A percentile compares a stretch with the other conserved stretches of the same genome.
Conservation (phyloP, 2,329 filamentous ascomycete species). For the Fusarium camptoceras region DNA sequence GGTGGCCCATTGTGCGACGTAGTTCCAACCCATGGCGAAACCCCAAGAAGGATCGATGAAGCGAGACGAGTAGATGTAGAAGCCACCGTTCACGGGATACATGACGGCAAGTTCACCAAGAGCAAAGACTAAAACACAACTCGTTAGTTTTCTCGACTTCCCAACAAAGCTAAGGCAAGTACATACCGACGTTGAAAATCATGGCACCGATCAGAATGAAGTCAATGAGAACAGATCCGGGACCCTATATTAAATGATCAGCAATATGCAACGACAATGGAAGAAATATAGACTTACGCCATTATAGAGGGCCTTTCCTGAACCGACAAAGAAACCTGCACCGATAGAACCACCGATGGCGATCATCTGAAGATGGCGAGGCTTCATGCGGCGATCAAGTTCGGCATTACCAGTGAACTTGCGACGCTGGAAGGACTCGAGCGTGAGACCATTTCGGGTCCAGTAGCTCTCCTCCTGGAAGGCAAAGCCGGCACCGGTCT, state of each 20-base stretch:
- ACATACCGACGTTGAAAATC: conserved; percentile 66
- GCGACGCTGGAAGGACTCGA: conserved; percentile 43
- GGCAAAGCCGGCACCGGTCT: conserved; percentile 33
- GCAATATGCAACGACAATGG: neutral
- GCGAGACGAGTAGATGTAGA: conserved; percentile 71
- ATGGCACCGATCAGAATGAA: conserved; percentile 69
- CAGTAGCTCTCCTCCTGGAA: conserved; percentile 38
- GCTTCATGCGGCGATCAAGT: conserved; percentile 63
- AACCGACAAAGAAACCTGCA: conserved; percentile 73
- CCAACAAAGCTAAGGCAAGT: neutral
- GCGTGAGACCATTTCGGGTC: conserved; percentile 45
- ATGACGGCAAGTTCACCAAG: conserved; percentile 72
- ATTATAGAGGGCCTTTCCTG: conserved; percentile 63
- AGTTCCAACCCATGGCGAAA: conserved; percentile 63
- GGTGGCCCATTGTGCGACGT: conserved; percentile 62
- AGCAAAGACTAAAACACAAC: conserved; percentile 59
- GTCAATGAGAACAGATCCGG: conserved; percentile 59
- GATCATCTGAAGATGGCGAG: conserved; percentile 72
- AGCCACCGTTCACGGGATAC: conserved; percentile 71
- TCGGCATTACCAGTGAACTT: conserved; percentile 41
- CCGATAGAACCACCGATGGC: conserved; percentile 71
- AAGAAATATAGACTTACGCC: conserved; percentile 52
- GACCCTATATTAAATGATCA: conserved; percentile 46
- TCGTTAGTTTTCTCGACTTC: conserved; percentile 17
- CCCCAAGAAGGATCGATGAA: conserved; percentile 73